Conservation (phyloP, 2,329 filamentous ascomycete species). For the Calonectria montana region DNA sequence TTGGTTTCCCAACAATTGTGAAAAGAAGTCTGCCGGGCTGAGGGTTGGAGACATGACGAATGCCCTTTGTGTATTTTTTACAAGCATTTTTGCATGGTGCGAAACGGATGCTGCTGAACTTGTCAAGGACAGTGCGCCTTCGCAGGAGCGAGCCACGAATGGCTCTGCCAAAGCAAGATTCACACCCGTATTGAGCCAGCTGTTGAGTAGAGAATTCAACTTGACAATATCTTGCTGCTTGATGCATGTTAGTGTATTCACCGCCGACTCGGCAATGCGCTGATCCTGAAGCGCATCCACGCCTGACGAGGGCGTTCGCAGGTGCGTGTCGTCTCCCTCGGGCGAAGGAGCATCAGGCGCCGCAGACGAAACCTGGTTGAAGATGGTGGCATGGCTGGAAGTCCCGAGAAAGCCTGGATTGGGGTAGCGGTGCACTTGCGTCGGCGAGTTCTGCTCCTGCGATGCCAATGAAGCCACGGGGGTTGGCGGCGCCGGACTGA, state of each 20-base stretch:
- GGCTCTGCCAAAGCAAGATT: constrained; percentile 19
- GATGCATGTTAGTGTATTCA: not conserved
- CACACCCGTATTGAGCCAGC: constrained; percentile 11
- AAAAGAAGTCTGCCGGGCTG: not conserved
- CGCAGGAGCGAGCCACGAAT: constrained; percentile 12
- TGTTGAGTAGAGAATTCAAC: not conserved
- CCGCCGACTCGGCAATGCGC: constrained; percentile 6
- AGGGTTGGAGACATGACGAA: not conserved
- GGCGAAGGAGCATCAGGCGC: not conserved
- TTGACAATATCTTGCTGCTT: not conserved
- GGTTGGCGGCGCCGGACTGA: not conserved
- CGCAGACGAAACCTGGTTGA: constrained; percentile 11
- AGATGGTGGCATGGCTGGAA: constrained; percentile 19
- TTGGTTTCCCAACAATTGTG: constrained; percentile 13
- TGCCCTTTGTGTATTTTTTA: not conserved
- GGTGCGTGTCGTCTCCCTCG: not conserved
- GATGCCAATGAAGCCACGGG: not conserved
- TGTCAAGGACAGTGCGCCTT: not conserved
- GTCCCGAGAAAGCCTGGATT: constrained; percentile 18
- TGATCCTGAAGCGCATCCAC: constrained; percentile 7
- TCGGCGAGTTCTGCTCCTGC: not conserved
- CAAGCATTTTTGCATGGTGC: constrained; percentile 1
- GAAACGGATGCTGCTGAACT: not conserved
- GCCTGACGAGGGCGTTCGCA: not conserved
- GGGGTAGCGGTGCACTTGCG: constrained; percentile 14